Evolutionary conservation across 2,329 filamentous ascomycete genomes (phyloP).

Genomic region (Trichophyton benhamiae): DNA sequence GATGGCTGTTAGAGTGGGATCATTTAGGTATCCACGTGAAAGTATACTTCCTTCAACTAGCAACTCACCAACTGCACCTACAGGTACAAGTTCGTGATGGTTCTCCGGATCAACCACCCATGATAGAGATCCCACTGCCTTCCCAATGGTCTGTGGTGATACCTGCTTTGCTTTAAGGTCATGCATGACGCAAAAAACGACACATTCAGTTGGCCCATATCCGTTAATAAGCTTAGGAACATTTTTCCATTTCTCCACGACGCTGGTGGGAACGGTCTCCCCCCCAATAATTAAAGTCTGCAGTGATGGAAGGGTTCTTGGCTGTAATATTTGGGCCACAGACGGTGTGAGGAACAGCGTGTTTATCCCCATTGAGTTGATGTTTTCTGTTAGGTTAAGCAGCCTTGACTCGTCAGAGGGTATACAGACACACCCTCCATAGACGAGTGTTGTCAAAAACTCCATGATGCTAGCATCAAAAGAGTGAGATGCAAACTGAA

Average conservation of each 20-base stretch:
- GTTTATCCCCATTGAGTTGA: constrained; percentile 37
- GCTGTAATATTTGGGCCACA: constrained; percentile 34
- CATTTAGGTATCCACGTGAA: constrained; percentile 30
- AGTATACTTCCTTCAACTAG: constrained; percentile 28
- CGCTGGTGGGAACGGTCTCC: constrained; percentile 13
- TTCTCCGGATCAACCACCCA: constrained; percentile 28
- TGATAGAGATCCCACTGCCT: constrained; percentile 12
- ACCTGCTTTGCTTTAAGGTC: constrained; percentile 14
- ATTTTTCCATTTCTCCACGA: constrained; percentile 26
- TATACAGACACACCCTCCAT: constrained; percentile 47
- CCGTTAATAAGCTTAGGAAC: constrained; percentile 26
- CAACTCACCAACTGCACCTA: constrained; percentile 28
- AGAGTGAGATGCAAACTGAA: constrained; percentile 41
- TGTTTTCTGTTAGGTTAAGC: constrained; percentile 34
- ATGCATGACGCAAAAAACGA: constrained; percentile 15
- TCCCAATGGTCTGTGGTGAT: constrained; percentile 10
- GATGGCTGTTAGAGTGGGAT: constrained; percentile 24
- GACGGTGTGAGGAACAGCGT: constrained; percentile 46
- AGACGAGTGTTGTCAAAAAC: constrained; percentile 38
- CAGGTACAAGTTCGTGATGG: constrained; percentile 23
- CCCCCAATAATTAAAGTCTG: constrained; percentile 21
- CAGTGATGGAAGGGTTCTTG: constrained; percentile 27
- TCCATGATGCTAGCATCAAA: constrained; percentile 40
- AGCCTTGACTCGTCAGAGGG: constrained; percentile 42
- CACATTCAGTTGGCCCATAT: constrained; percentile 31